phyloP scores from a whole-genome alignment of 177 flowering plant species.

The Vitis hybrid region DNA sequence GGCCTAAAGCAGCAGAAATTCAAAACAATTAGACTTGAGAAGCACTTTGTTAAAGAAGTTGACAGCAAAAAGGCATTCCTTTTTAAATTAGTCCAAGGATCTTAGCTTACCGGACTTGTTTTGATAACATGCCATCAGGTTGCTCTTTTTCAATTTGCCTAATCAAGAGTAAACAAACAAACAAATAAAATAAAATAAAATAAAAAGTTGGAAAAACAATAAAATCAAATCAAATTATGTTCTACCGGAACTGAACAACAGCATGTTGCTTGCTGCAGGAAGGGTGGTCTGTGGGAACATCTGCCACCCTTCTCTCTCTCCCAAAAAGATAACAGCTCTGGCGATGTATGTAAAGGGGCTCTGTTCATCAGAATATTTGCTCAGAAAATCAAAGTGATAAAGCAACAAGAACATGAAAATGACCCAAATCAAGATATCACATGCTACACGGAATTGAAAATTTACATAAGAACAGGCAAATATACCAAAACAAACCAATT shows the following conservation, averaged over 20 bases:
- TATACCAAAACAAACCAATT: too few species aligned
- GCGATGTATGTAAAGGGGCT: slow-evolving; percentile 93
- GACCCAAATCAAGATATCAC: too few species aligned
- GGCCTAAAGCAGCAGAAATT: slow-evolving; percentile 46
- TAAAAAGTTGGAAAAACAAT: background rate
- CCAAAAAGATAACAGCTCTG: slow-evolving; percentile 98
- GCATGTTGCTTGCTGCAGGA: slow-evolving; percentile 99
- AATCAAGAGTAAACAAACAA: slow-evolving; percentile 18
- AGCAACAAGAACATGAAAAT: background rate
- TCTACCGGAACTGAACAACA: slow-evolving; percentile 88
- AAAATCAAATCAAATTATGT: background rate
- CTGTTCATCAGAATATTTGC: slow-evolving; percentile 39
- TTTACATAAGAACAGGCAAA: too few species aligned
- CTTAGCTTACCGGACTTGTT: slow-evolving; percentile 69
- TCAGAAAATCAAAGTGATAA: background rate
- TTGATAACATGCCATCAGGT: slow-evolving; percentile 73
- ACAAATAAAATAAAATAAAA: slow-evolving; percentile 10
- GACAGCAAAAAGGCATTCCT: background rate
- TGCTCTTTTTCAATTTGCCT: slow-evolving; percentile 90
- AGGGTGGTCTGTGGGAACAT: slow-evolving; percentile 95
- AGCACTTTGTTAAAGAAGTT: background rate
- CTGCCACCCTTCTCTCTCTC: slow-evolving; percentile 95
- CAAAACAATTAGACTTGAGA: slow-evolving; percentile 14
- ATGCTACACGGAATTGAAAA: too few species aligned
- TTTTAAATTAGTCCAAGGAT: background rate